These are phyloP conservation scores for Ascoidea asiatica DNA, from an alignment of 805 yeast species.

Conservation along the genomic window DNA sequence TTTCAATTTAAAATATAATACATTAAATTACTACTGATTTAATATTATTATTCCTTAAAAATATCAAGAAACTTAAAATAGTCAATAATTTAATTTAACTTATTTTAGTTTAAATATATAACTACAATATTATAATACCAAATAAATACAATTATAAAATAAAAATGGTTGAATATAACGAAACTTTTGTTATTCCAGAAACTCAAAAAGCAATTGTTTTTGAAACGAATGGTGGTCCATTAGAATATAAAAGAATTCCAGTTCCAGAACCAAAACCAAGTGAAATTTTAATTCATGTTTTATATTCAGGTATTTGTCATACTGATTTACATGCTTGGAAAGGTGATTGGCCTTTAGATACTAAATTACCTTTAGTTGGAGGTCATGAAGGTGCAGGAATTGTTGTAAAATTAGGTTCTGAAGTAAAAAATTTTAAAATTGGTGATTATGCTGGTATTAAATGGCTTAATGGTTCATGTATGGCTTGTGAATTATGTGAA, in stretches of 20 bases:
- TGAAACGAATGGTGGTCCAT: slow-evolving; percentile 47
- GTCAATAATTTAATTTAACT: too few relatives aligned
- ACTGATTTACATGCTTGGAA: slow-evolving; percentile 88
- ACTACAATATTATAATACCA: too few relatives aligned
- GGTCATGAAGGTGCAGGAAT: slow-evolving; percentile 70
- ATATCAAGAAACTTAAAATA: too few relatives aligned
- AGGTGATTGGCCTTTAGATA: slow-evolving; percentile 79
- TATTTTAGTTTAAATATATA: too few relatives aligned
- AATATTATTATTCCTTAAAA: too few relatives aligned
- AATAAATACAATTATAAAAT: too few relatives aligned
- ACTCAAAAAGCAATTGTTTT: slow-evolving; percentile 62
- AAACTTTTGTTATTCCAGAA: slow-evolving; percentile 47
- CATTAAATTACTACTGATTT: too few relatives aligned
- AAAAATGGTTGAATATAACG: too few relatives aligned
- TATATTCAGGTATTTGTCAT: slow-evolving; percentile 86
- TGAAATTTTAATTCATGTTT: slow-evolving; percentile 67
- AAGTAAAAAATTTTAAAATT: slow-evolving; percentile 44
- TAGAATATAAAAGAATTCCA: slow-evolving; percentile 56
- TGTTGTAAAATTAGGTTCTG: slow-evolving; percentile 48
- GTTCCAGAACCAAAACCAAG: slow-evolving; percentile 67
- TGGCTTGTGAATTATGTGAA: slow-evolving; percentile 52
- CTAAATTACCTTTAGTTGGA: slow-evolving; percentile 54
- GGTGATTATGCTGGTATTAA: slow-evolving; percentile 60
- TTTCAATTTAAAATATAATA: too few relatives aligned
- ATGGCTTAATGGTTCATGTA: slow-evolving; percentile 58